phyloP scores from a whole-genome alignment of 495 filamentous ascomycete species.

The Staphylotrichum longicolle region DNA sequence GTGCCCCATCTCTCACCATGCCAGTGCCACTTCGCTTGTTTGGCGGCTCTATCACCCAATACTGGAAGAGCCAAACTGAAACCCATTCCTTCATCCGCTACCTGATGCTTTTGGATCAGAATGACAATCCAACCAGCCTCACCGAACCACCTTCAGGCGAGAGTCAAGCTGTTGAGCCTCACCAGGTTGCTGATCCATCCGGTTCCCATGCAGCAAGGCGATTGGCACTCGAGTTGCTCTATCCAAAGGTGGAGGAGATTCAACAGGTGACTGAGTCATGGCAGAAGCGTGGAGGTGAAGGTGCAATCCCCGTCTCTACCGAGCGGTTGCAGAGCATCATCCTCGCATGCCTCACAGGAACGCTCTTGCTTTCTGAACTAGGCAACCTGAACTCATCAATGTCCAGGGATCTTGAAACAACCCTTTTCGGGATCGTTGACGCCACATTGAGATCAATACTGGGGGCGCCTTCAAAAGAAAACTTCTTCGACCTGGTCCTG shows the following conservation, averaged over 20 bases:
- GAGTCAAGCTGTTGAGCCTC: constrained; percentile 11
- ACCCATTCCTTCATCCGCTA: constrained; percentile 37
- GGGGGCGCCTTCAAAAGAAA: constrained; percentile 35
- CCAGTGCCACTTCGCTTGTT: constrained; percentile 34
- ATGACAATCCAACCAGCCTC: constrained; percentile 12
- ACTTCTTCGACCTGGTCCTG: constrained; percentile 39
- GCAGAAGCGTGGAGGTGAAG: constrained; percentile 43
- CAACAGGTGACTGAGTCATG: constrained; percentile 41
- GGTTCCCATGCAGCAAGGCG: constrained; percentile 45
- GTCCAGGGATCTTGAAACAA: constrained; percentile 41
- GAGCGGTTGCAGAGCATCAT: constrained; percentile 49
- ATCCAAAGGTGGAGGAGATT: constrained; percentile 47
- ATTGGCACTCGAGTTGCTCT: constrained; percentile 49
- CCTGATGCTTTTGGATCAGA: constrained; percentile 38
- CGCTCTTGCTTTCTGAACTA: constrained; percentile 45
- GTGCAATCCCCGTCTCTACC: constrained; percentile 39
- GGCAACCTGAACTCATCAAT: constrained; percentile 40
- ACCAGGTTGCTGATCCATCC: constrained; percentile 32
- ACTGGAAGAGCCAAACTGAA: constrained; percentile 32
- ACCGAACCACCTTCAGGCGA: constrained; percentile 1
- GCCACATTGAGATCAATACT: constrained; percentile 36
- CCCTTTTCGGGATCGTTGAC: constrained; percentile 36
- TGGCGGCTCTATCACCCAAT: constrained; percentile 39
- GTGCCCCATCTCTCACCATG: constrained; percentile 30
- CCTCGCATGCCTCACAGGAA: constrained; percentile 43